These are phyloP conservation scores for Penicillium diatomitis DNA, from an alignment of 495 filamentous ascomycete genomes.

Conservation along the genomic window DNA sequence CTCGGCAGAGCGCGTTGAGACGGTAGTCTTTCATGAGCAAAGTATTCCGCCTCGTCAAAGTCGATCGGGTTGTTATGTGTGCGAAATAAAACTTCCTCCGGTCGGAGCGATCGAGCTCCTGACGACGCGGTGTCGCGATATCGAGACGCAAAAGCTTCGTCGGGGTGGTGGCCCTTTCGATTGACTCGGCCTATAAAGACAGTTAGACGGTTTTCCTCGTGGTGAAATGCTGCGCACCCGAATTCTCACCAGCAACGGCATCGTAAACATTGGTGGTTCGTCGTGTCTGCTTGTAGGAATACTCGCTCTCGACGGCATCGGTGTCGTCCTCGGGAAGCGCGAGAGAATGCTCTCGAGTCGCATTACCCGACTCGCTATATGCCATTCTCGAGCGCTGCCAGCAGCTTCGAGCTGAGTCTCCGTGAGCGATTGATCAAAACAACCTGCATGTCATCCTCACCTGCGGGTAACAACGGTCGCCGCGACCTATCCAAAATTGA, in stretches of 20 bases:
- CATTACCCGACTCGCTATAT: conserved; percentile 10
- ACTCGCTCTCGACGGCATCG: conserved; percentile 1
- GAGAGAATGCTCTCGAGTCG: conserved; percentile 15
- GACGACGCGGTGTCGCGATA: conserved; percentile 45
- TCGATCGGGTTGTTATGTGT: conserved; percentile 49
- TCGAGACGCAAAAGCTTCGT: conserved; percentile 25
- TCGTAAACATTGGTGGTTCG: conserved; percentile 59
- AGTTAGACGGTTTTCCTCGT: conserved; percentile 1
- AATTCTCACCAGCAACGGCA: conserved; percentile 59
- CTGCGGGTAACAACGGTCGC: background rate
- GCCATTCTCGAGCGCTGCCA: conserved; percentile 13
- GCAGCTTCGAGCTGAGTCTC: background rate
- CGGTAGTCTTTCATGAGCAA: conserved; percentile 44
- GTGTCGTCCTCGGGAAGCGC: background rate
- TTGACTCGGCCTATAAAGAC: conserved; percentile 41
- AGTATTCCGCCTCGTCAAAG: conserved; percentile 68
- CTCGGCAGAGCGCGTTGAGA: conserved; percentile 52
- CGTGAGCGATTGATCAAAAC: too few species aligned
- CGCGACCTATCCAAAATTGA: background rate
- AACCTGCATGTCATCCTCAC: background rate
- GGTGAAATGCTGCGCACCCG: background rate
- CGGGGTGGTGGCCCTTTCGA: conserved; percentile 31
- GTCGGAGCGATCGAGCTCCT: conserved; percentile 44
- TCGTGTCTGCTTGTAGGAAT: conserved; percentile 6
- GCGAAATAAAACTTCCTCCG: conserved; percentile 70